A percentile compares a stretch with the other conserved stretches of the same genome.
These are phyloP conservation scores for Cantharellus cinnabarinus DNA, from an alignment of 768 basidiomycete genomes.

Conservation along the genomic window DNA sequence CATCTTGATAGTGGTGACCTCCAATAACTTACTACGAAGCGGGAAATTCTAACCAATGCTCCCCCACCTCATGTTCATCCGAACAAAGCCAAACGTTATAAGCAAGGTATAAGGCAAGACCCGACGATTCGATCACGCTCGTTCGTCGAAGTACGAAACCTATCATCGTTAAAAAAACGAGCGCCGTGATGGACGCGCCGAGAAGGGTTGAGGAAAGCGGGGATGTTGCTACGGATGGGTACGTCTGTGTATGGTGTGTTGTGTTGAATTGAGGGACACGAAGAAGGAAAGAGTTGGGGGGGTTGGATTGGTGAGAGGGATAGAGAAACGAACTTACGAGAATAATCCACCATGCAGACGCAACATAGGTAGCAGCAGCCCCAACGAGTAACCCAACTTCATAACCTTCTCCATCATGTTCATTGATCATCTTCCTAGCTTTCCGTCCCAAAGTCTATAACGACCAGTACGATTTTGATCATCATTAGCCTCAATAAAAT, in stretches of 20 bases:
- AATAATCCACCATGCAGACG: conserved; percentile 74
- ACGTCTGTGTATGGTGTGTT: conserved; percentile 30
- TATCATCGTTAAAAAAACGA: conserved; percentile 78
- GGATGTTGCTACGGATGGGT: conserved; percentile 62
- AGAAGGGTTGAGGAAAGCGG: conserved; percentile 77
- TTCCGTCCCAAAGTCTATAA: conserved; percentile 56
- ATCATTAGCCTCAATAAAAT: too few species aligned
- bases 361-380: conserved; percentile 60
- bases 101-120: conserved; percentile 71
- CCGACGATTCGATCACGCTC: conserved; percentile 81
- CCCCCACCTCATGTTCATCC: conserved; percentile 1
- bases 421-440: conserved; percentile 48
- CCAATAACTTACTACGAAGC: conserved; percentile 4
- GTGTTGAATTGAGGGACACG: not conserved
- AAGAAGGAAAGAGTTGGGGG: not conserved
- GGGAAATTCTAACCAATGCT: conserved; percentile 20
- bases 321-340: conserved; percentile 27
- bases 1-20: not conserved
- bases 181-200: conserved; percentile 70
- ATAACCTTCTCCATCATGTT: conserved; percentile 37
- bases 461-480: too few species aligned
- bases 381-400: conserved; percentile 61
- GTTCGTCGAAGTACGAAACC: conserved; percentile 77
- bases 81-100: conserved; percentile 75
- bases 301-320: too few species aligned